These are phyloP conservation scores for Lichtheimia ramosa DNA, from an alignment of 371 early-diverging fungal species.

Conservation along the genomic window DNA sequence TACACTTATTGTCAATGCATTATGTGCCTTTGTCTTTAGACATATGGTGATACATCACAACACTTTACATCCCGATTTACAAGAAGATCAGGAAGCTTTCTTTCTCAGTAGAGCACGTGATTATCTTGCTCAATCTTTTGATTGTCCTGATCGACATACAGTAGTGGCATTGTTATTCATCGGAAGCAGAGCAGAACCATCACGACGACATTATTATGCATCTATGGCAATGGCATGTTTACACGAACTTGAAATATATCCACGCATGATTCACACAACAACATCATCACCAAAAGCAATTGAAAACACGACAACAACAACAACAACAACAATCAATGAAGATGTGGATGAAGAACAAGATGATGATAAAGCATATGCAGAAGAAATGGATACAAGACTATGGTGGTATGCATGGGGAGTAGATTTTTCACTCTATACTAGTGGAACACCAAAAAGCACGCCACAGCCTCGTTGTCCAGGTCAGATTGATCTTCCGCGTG, in stretches of 20 bases:
- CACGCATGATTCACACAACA: constrained; percentile 25
- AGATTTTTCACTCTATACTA: constrained; percentile 42
- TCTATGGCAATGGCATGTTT: constrained; percentile 49
- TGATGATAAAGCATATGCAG: neutral
- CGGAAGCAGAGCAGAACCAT: constrained; percentile 27
- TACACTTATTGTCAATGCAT: constrained; percentile 47
- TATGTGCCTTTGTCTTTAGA: constrained; percentile 33
- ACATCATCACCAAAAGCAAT: too few relatives aligned
- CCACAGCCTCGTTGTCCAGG: constrained; percentile 26
- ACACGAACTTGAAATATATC: constrained; percentile 44
- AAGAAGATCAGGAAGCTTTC: constrained; percentile 44
- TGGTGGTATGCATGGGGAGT: constrained; percentile 54
- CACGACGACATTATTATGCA: constrained; percentile 36
- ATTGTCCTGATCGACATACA: constrained; percentile 39
- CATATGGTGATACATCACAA: constrained; percentile 44
- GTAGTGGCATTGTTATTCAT: constrained; percentile 37
- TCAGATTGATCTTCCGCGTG: constrained; percentile 30
- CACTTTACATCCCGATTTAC: constrained; percentile 16
- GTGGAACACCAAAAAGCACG: constrained; percentile 35
- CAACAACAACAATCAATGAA: constrained; percentile 26
- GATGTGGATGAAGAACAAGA: constrained; percentile 17
- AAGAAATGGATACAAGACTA: constrained; percentile 50
- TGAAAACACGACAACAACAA: neutral
- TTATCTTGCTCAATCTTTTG: constrained; percentile 41
- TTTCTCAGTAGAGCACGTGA: constrained; percentile 44